Base-by-base conservation (phyloP, 1,284 basidiomycete species). In the Exsudoporus floridanus region DNA sequence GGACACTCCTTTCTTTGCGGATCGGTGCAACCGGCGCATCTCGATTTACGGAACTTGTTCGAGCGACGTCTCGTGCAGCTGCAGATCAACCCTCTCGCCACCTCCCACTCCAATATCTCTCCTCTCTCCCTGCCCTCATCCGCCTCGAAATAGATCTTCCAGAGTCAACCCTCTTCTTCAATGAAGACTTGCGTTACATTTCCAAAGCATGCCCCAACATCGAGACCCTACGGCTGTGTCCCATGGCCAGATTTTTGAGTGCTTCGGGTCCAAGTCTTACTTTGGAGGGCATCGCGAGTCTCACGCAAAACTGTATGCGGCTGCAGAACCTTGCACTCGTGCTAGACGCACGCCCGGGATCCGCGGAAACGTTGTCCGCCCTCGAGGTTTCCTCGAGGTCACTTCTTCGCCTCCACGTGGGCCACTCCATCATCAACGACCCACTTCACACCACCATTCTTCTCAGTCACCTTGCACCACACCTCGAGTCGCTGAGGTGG, bases 131-230 rank as follows among this genome's bases (percentile, higher is more conserved):
- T 21, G 64, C 64, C 33, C 74, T 90, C 51, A 63, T 72, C 36
- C 78, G 81, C 21, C 73, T 90, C 39, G 86, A 88, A 48, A 77
- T 90, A 54, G 88, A 90, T 64, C 81, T 90, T 47, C 86, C 87
- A 16, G 84, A 88, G 64, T 88, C 85, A 7, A 75, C 81, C 45
- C 71, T 86, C 53, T 83, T 90, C 70, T 72, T 76, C 46, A 75
- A 82, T 35, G 67, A 72, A 48, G 87, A 90, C 65, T 65, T 90
- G 54, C 71, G 73, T 44, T 74, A 74, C 57, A 60, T 89, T 9
- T 80, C 84, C 18, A 73, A 73, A 33, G 78, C 81, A 34, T 86
- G 83, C 55, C 86, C 87, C 0, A 81, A 77, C 56, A 72, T 90
- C 53, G 85, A 89, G 69, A 73, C 80, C 21, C 67, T 88, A 37